Evolutionary conservation across 148 eudicot genomes (phyloP), one percentile per base, ranked within the genome.

Genomic region (Persicaria maculosa): DNA sequence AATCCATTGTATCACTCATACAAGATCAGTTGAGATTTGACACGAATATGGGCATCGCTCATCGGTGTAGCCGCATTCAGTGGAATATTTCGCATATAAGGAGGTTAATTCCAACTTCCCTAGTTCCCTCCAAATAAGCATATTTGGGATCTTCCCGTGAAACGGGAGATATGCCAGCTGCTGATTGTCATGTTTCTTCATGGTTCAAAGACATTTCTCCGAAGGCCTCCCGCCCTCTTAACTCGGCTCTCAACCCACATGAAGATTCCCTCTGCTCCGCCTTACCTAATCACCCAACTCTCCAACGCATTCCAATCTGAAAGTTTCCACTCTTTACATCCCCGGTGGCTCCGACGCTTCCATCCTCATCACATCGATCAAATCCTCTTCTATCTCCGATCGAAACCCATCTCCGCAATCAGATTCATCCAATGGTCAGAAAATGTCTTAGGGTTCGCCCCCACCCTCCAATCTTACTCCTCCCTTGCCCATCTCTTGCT

Each of bases 401-500:
- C 85, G 71, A 81, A 75, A 79, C 88, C 93, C 81, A 76, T 5
- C 59, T 85, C 87, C 36, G 93, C 90, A 44, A 61, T 83, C 69
- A 77, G 74, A 64, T 85, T 89, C 65, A 81, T 85, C 65, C 82
- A 87, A 25, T 89, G 90, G 88, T 84, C 77, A 20, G 82, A 84
- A 61, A 74, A 82, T 47, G 70, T 78, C 44, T 57, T 81, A 25
- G 88, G 92, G 76, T 72, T 82, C 5, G 50, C 53, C 73, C 90
- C 78, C 36, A 31, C 76, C 7, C 6, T 80, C 19, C 72, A 68
- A 0, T 77, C 83, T 47, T 79, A 77, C 47, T 83, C 80, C 78
- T 58, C 62, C 3, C 76, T 89, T 74, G 46, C 62, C 2, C 84
- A 82, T 59, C 53, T 86, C 7, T 69, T 88, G 77, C 74, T 88